These are phyloP conservation scores for Piromyces finnis DNA, from an alignment of 192 early-diverging fungal species.

Conservation along the genomic window DNA sequence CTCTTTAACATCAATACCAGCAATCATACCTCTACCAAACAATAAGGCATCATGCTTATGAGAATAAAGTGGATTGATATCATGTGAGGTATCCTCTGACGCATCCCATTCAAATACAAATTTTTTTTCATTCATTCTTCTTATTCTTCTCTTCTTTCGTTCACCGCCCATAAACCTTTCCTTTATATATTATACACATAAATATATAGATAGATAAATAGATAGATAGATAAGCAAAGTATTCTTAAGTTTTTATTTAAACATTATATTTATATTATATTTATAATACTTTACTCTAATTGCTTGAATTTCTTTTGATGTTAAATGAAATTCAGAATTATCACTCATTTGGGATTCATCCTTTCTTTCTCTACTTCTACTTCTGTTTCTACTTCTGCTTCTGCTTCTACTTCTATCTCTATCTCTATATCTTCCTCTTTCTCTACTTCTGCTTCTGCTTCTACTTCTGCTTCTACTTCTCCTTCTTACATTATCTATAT, in stretches of 20 bases:
- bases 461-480: neutral
- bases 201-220: neutral
- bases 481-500: slow-evolving; percentile 6
- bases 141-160: slow-evolving; percentile 43
- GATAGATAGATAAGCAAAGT: no score
- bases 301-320: slow-evolving; percentile 5
- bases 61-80: slow-evolving; percentile 80
- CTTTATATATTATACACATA: slow-evolving; percentile 1
- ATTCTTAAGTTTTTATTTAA: no score
- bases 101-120: slow-evolving; percentile 98
- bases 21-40: slow-evolving; percentile 77
- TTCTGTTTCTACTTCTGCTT: neutral
- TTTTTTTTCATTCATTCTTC: slow-evolving; percentile 78
- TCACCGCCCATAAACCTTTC: slow-evolving; percentile 77
- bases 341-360: neutral
- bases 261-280: no score
- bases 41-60: slow-evolving; percentile 41
- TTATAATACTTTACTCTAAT: slow-evolving; percentile 12
- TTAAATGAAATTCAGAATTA: neutral
- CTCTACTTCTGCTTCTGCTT: slow-evolving; percentile 6
- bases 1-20: slow-evolving; percentile 66
- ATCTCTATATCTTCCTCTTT: neutral
- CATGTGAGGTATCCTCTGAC: slow-evolving; percentile 82
- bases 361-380: neutral
- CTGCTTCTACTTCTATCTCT: neutral